Base-by-base conservation (phyloP, 208 protist species). In the Leishmania guyanensis region DNA sequence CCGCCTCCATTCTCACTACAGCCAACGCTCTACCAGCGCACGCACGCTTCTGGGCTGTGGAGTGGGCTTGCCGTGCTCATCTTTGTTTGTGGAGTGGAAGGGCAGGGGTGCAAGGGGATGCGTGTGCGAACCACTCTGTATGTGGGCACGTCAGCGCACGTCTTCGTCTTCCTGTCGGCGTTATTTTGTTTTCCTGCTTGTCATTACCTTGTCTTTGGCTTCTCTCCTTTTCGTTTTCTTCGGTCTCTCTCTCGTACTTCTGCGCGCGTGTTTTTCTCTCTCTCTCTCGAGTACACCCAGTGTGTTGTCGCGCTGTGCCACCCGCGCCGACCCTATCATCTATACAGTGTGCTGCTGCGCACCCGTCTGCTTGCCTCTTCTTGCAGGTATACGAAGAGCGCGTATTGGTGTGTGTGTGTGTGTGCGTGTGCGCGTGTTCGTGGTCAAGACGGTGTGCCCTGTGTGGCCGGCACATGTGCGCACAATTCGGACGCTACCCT, bases 11-110 rank as follows among this genome's bases (percentile, higher is more conserved):
- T 46, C 5, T 77, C 86, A 29, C 77, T 51, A 17, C 75, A 85
- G 58, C 54, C 75, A 2, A 90, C 77, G 39, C 85, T 90, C 72
- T 87, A 82, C 46, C 73, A 86, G 66, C 53, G 77, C 43, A 82
- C 64, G 14, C 64, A 68, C 26, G 62, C 26, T 29, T 6, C 6
- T 39, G 64, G 6, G 33, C 64, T n/a, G 64, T 36, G 12, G 29
- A 43, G 29, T 29, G 29, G 64, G 10, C 29, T 17, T 39, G 64
- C 33, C 26, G 64, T 68, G 64, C 14, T 68, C 12, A 12, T 68
- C 54, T 60, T 8, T 60, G 54, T 20, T 58, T 58, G 54, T n/a
- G 54, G 12, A 8, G 54, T n/a, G 54, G 54, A 20, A 5, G 12
- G 53, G 54, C 56, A 26, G 20, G 54, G 54, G 54, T 60, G 26